These are phyloP conservation scores for Pseudocercospora macadamiae DNA, from an alignment of 2,329 filamentous ascomycete genomes.

Conservation along the genomic window DNA sequence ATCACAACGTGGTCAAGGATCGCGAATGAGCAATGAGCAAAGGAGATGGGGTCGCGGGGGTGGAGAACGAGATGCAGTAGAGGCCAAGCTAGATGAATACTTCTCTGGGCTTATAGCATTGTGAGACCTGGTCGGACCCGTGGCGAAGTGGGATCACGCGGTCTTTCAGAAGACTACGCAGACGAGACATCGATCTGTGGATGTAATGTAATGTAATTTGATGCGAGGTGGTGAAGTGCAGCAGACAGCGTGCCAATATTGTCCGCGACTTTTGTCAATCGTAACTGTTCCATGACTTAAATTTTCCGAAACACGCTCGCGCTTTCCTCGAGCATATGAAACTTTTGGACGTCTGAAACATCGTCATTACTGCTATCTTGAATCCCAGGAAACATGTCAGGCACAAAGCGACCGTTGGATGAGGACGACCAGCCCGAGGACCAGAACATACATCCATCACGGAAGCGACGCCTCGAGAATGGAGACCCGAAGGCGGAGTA, in stretches of 20 bases:
- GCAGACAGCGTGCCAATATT: no score
- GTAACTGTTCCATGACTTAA: not conserved
- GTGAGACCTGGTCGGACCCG: no score
- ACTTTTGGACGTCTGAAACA: not conserved
- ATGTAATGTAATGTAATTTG: no score
- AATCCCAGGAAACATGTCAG: slow-evolving; percentile 24
- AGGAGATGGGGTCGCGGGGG: not conserved
- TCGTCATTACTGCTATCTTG: not conserved
- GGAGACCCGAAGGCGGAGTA: slow-evolving; percentile 47
- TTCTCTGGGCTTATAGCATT: not conserved
- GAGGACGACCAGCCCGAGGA: slow-evolving; percentile 18
- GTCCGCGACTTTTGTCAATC: not conserved
- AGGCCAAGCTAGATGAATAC: not conserved
- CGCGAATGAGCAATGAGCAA: not conserved
- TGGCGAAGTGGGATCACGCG: no score
- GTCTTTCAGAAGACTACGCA: no score
- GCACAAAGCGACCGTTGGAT: slow-evolving; percentile 29
- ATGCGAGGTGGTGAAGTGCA: no score
- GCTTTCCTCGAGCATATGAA: not conserved
- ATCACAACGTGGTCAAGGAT: no score
- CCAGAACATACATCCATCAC: slow-evolving; percentile 34
- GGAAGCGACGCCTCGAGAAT: slow-evolving; percentile 40
- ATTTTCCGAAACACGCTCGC: not conserved
- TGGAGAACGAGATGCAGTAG: not conserved
- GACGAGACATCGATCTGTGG: no score